These are phyloP conservation scores for Pyrus communis DNA, from an alignment of 306 rosid species.

Conservation along the genomic window DNA sequence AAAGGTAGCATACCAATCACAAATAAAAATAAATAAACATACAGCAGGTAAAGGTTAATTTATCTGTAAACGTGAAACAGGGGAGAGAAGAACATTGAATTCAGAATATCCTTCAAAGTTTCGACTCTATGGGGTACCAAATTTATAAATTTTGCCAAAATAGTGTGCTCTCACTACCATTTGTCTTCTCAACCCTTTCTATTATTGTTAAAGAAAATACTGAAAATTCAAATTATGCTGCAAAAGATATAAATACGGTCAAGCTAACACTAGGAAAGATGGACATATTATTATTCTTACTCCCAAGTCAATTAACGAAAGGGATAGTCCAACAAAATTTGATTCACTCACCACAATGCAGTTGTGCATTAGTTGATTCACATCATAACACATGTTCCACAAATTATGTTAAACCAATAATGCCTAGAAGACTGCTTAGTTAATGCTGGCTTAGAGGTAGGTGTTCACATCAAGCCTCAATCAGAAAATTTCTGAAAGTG, in stretches of 20 bases:
- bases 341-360: background rate
- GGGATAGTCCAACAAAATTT: background rate
- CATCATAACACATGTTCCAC: background rate
- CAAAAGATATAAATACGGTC: too few species aligned
- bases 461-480: too few species aligned
- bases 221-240: too few species aligned
- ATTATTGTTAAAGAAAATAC: too few species aligned
- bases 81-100: background rate
- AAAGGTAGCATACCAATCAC: background rate
- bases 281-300: too few species aligned
- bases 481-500: too few species aligned
- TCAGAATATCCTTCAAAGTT: background rate
- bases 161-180: background rate
- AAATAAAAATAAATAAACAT: background rate
- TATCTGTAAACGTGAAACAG: background rate
- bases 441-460: too few species aligned
- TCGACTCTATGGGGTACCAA: background rate
- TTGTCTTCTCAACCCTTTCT: background rate
- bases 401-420: background rate
- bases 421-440: too few species aligned
- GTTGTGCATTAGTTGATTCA: background rate
- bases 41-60: background rate
- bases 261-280: too few species aligned
- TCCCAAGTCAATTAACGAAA: background rate
- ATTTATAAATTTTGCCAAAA: background rate